These are phyloP conservation scores for Colletotrichum liaoningense DNA, from an alignment of 2,329 filamentous ascomycete species.

Conservation along the genomic window DNA sequence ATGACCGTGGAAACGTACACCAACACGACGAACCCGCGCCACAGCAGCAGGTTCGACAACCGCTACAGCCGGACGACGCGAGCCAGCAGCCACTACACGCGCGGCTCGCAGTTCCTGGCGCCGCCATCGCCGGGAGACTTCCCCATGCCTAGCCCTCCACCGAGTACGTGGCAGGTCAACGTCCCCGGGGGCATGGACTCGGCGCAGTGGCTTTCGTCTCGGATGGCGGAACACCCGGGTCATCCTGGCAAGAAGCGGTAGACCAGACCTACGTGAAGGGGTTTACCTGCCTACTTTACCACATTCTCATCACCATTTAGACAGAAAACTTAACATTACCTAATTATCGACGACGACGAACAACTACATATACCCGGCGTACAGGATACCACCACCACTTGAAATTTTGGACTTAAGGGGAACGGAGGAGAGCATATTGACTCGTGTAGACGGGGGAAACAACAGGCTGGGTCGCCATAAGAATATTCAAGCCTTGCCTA, in stretches of 20 bases:
- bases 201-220: slow-evolving; percentile 25
- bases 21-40: neutral
- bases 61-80: slow-evolving; percentile 20
- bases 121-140: neutral
- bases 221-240: slow-evolving; percentile 23
- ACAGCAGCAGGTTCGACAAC: neutral
- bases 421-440: neutral
- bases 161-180: slow-evolving; percentile 18
- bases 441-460: neutral
- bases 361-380: slow-evolving; percentile 5
- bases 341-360: neutral
- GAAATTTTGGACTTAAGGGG: too few relatives aligned
- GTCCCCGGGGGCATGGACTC: slow-evolving; percentile 9
- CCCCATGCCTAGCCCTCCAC: slow-evolving; percentile 13
- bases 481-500: too few relatives aligned
- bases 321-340: neutral
- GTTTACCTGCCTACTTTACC: neutral
- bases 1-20: slow-evolving; percentile 2
- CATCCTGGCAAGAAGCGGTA: neutral
- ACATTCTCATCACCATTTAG: neutral
- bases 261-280: neutral
- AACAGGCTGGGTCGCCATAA: too few relatives aligned
- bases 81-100: slow-evolving; percentile 18
- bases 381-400: slow-evolving; percentile 2
- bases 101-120: slow-evolving; percentile 20